Percentiles rank a stretch among this genome's conserved stretches.
Conservation (phyloP, 257 asterid species). For the Lycium barbarum region DNA sequence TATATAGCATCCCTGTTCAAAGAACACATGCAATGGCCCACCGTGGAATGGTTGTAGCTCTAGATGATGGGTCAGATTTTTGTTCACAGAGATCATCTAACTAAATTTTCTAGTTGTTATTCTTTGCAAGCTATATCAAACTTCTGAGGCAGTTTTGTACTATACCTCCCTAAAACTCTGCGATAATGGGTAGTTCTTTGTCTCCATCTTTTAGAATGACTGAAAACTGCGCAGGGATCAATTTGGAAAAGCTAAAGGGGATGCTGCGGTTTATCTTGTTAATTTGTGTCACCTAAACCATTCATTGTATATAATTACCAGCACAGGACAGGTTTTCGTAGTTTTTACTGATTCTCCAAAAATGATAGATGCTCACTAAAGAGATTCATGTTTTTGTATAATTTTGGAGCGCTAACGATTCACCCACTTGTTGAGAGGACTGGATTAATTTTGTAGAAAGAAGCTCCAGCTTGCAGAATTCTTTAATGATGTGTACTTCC, state of each 20-base stretch:
- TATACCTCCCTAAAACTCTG: constrained; percentile 8
- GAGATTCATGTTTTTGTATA: constrained; percentile 15
- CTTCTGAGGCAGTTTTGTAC: neutral
- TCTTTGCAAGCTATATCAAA: constrained; percentile 13
- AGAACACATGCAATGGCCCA: neutral
- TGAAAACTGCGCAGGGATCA: neutral
- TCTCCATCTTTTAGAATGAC: constrained; percentile 24
- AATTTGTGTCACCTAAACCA: constrained; percentile 12
- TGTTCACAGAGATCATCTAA: neutral
- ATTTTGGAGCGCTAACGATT: neutral
- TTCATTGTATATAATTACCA: constrained; percentile 20
- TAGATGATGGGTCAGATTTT: neutral
- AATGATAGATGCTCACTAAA: constrained; percentile 5
- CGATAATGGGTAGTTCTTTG: neutral
- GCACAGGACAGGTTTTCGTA: neutral
- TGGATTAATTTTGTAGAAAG: constrained; percentile 10
- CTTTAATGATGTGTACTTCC: neutral
- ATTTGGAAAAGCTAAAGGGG: constrained; percentile 10
- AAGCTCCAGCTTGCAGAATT: constrained; percentile 11
- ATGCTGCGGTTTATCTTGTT: constrained; percentile 1
- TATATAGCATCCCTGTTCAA: neutral
- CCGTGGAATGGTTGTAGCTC: neutral
- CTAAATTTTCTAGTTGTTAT: neutral
- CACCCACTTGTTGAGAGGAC: constrained; percentile 5
- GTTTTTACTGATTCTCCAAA: constrained; percentile 6